Conservation (phyloP, 106 monocot genomes). For the Allium fistulosum region DNA sequence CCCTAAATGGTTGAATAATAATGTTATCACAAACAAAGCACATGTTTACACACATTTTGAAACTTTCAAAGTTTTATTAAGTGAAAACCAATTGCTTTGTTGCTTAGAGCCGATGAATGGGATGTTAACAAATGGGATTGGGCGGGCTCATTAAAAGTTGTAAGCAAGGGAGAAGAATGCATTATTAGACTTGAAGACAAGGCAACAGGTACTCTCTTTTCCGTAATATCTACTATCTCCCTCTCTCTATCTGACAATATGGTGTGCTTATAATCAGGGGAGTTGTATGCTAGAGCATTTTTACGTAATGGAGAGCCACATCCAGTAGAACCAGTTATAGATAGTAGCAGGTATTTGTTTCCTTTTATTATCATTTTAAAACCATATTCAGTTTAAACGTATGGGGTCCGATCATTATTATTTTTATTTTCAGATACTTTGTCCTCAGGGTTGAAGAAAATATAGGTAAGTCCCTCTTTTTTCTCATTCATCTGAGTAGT, state of each 20-base stretch:
- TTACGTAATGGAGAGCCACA: constrained; percentile 82
- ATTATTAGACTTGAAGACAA: constrained; percentile 87
- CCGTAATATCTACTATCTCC: background rate
- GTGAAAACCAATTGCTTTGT: background rate
- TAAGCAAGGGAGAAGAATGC: constrained; percentile 93
- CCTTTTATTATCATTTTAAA: background rate
- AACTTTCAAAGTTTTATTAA: background rate
- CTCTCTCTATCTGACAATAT: background rate
- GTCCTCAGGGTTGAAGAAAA: constrained; percentile 94
- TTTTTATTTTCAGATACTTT: constrained; percentile 69
- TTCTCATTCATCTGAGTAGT: background rate
- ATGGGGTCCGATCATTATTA: background rate
- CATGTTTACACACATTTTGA: too few relatives aligned
- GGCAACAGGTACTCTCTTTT: constrained; percentile 43
- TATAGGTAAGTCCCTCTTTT: constrained; percentile 45
- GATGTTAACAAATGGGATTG: constrained; percentile 98
- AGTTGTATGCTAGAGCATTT: constrained; percentile 91
- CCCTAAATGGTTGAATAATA: too few relatives aligned
- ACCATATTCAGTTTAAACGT: background rate
- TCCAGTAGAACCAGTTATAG: constrained; percentile 94
- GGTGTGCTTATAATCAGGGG: constrained; percentile 45
- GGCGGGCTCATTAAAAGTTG: constrained; percentile 86
- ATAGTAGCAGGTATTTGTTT: constrained; percentile 80
- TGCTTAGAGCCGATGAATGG: constrained; percentile 97
- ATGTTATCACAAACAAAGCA: too few relatives aligned